Evolutionary conservation across 2,329 filamentous ascomycete species (phyloP).

Genomic region (Trichoderma cornu-damae): DNA sequence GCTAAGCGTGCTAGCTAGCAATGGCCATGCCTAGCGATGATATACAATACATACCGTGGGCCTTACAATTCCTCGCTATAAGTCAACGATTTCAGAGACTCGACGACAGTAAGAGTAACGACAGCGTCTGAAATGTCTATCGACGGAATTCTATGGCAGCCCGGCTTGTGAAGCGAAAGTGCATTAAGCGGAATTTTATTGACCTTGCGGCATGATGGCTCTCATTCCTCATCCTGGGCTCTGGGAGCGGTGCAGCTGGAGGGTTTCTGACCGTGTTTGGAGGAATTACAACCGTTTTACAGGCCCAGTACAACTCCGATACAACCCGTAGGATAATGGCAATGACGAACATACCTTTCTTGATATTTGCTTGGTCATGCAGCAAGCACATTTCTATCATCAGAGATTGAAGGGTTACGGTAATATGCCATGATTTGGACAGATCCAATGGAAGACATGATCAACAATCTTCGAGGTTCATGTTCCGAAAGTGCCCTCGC

Average conservation of each 20-base stretch:
- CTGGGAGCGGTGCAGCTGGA: constrained; percentile 4
- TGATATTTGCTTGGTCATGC: constrained; percentile 5
- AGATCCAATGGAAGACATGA: constrained; percentile 8
- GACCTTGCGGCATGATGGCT: constrained; percentile 8
- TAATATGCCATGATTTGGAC: constrained; percentile 11
- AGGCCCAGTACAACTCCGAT: constrained; percentile 11
- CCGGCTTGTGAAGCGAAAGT: background rate
- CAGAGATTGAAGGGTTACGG: background rate
- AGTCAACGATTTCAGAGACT: background rate
- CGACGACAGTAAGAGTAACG: too few species aligned
- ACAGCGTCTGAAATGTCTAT: background rate
- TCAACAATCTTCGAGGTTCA: constrained; percentile 7
- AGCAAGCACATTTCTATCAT: constrained; percentile 9
- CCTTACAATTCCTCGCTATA: background rate
- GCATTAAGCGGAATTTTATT: background rate
- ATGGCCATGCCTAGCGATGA: background rate
- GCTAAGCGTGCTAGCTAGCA: too few species aligned
- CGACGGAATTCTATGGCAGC: constrained; percentile 10
- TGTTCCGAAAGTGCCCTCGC: constrained; percentile 15
- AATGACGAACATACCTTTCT: background rate
- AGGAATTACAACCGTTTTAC: background rate
- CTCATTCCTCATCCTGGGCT: background rate
- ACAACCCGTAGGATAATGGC: background rate
- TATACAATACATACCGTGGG: background rate
- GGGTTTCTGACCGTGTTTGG: constrained; percentile 11